These are phyloP conservation scores for Mycosarcoma mackinlayi DNA, from an alignment of 1,284 basidiomycete genomes.

Conservation along the genomic window DNA sequence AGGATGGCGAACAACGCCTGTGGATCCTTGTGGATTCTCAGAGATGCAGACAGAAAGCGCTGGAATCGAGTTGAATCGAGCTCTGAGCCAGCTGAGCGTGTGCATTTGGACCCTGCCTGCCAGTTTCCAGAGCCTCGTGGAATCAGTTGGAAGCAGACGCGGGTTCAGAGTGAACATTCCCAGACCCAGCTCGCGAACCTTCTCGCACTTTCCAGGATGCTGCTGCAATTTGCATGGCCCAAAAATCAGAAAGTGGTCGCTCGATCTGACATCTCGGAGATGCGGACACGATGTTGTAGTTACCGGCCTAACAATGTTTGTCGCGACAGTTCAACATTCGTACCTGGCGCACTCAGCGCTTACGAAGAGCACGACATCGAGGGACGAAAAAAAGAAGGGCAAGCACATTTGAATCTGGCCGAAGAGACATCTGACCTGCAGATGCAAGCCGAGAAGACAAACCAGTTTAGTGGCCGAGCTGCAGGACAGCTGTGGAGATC, in stretches of 20 bases:
- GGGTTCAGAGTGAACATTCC: constrained; percentile 1
- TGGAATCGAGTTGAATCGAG: constrained; percentile 15
- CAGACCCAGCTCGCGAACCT: neutral
- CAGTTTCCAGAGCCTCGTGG: constrained; percentile 10
- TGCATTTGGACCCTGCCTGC: too few species aligned
- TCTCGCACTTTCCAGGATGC: constrained; percentile 24
- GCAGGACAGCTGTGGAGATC: constrained; percentile 2
- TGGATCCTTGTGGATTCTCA: constrained; percentile 16
- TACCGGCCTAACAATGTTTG: too few species aligned
- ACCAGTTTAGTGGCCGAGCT: constrained; percentile 14
- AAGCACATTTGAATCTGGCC: too few species aligned
- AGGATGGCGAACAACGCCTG: constrained; percentile 6
- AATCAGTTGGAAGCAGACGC: constrained; percentile 12
- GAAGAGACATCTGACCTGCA: neutral
- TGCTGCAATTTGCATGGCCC: neutral
- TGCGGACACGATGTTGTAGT: too few species aligned
- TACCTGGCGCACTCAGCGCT: too few species aligned
- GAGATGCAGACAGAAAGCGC: constrained; percentile 24
- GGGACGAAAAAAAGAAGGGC: too few species aligned
- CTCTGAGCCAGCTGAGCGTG: too few species aligned
- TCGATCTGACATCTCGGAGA: too few species aligned
- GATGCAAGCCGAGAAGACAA: too few species aligned
- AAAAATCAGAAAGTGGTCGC: neutral
- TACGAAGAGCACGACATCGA: too few species aligned
- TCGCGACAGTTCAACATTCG: too few species aligned